Base-by-base conservation (phyloP, 768 basidiomycete genomes). In the Rhizopogon vinicolor region DNA sequence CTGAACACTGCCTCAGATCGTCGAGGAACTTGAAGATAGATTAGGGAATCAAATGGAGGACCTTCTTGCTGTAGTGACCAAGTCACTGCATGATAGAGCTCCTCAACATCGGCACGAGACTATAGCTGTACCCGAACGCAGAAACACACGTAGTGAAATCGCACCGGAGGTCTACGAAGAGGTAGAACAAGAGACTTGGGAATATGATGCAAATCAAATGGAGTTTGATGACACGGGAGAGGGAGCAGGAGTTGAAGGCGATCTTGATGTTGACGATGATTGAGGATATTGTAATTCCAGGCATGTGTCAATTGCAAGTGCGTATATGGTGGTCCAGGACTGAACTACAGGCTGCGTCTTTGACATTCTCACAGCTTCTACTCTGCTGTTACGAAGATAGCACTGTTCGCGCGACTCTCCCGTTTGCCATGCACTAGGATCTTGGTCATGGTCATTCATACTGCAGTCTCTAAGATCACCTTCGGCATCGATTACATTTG, bases 21-120 rank as follows among this genome's bases (percentile, higher is more conserved):
- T 98, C 8, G 95, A 98, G 71, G 94, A 98, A 68, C 72, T 93
- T 2, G 91, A 94, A 69, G 87, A 90, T 60, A 81, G 94, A 43
- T 79, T 93, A 5, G 85, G 86, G 0, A 79, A 85, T 41, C 74
- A 78, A 33, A 85, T 88, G 71, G 81, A 86, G 3, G 82, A 85
- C 8, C 82, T 95, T 10, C 74, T 93, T 0, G 63, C 67, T 5
- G 66, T 74, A 29, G 86, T 95, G 22, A 72, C 81, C 33, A 65
- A 68, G 9, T 81, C 81, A 5, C 62, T 70, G 6, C 42, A 61
- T 1, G 48, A 33, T 56, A 7, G 40, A 3, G 8, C 41, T 16
- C 45, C 29, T 51, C 18, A 2, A 22, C 46, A 5, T 49, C 13
- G 44, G 1, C 33, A 55, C 9, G 18, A 45, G 31, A 12, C 56